Conservation (phyloP, 2,329 filamentous ascomycete genomes). For the Diaporthe ilicicola region DNA sequence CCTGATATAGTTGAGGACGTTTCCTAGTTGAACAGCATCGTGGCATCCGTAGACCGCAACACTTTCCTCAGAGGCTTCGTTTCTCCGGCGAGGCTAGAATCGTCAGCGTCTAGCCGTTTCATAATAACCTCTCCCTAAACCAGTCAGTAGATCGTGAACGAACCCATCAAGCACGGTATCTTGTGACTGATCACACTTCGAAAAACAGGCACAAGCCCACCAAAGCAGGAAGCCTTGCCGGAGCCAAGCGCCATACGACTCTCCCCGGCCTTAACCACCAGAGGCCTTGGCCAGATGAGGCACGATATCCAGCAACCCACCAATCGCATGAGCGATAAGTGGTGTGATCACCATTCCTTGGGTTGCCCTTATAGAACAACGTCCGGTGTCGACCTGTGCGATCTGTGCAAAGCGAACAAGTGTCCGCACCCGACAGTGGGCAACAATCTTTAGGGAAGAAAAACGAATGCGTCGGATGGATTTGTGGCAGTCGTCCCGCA, state of each 20-base stretch:
- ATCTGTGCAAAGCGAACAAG: conserved; percentile 27
- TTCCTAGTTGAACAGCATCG: neutral
- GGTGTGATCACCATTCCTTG: conserved; percentile 30
- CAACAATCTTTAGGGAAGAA: neutral
- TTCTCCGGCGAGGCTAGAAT: neutral
- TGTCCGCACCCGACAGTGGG: conserved; percentile 17
- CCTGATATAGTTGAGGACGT: conserved; percentile 23
- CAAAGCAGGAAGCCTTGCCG: neutral
- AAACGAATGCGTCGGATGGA: neutral
- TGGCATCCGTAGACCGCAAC: conserved; percentile 8
- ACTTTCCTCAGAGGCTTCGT: neutral
- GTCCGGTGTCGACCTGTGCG: conserved; percentile 26
- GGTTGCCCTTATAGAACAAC: conserved; percentile 30
- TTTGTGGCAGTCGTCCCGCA: neutral
- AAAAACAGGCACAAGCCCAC: neutral
- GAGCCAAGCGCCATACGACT: neutral
- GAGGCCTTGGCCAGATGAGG: neutral
- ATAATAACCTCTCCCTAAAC: neutral
- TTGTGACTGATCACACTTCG: neutral
- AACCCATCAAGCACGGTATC: neutral
- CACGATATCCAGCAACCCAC: neutral
- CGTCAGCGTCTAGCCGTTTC: neutral
- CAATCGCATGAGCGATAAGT: conserved; percentile 31
- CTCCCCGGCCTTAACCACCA: neutral
- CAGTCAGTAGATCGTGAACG: neutral